Evolutionary conservation across 2,329 filamentous ascomycete species (phyloP), one percentile per base, ranked within the genome.

Genomic region (Pseudogymnoascus destructans): DNA sequence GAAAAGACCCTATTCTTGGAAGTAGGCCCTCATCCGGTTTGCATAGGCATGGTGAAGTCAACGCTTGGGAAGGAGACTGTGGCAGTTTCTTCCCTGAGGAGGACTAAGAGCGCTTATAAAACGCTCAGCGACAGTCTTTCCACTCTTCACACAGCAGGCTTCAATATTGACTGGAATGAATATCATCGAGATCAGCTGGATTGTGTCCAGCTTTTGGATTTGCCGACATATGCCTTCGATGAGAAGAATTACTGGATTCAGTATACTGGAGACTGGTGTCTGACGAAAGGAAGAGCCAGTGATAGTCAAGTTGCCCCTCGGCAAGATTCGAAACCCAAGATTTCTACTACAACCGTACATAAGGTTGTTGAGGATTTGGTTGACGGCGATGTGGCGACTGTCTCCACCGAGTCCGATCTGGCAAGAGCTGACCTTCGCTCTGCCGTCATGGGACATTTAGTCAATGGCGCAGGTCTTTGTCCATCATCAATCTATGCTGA

Each of bases 11-110:
- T 82, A 27, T 89, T 81, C 79, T 73, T 90, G 59, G 86, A 90
- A 68, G 73, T 89, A 62, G 86, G 86, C n/a, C 85, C 86, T 35
- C 83, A 88, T 65, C 84, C 85, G 0, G 79, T 89, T 11, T 86
- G 81, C 69, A 77, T 78, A 46, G 79, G 79, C 60, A 83, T 89
- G 77, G 77, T 88, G 63, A 85, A 84, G 73, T 77, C 80, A 13
- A 81, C 79, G 3, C 76, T 86, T 58, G 78, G 78, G 23, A 70
- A 72, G 5, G 72, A 75, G 8, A 79, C 77, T 23, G 74, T 78
- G 38, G 77, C 79, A 11, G 75, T 79, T 9, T 77, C 82, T 2
- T 82, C 84, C 2, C 73, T 87, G 9, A 81, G 80, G 30, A 79
- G 82, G 59, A 78, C 76, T 42, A 82, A 86, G 66, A 73, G 79